Base-by-base conservation (phyloP, 768 basidiomycete species). In the Amanita rimosa region DNA sequence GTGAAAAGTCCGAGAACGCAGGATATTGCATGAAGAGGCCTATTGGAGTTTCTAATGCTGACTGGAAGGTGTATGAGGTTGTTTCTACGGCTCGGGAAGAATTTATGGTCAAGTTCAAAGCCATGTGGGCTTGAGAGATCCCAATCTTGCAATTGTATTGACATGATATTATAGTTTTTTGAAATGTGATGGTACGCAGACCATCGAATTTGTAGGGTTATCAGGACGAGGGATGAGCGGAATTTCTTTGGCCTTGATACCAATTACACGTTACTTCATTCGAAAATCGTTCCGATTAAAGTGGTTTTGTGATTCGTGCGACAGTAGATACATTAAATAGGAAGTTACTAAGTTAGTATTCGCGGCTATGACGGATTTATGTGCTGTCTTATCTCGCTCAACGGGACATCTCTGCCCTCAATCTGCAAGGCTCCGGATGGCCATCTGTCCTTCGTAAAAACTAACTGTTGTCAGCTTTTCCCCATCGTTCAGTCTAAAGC, bases 101-200 rank as follows among this genome's bases (percentile, higher is more conserved):
- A 53, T 83, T 85, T 48, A 62, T 74, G 7, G 70, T 63, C 49
- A 83, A 83, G 59, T 84, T 74, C 63, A 72, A 62, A 53, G 74
- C 69, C 6, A 83, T 81, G 65, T 82, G 81, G 81, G 81, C 81
- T 13, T 66, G 53, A 50, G 22, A 24, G 9, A 4, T 3, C 22
- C 3, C 0, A 1, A 11, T 6, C 5, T 39, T 8, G 38, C 4
- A 10, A 37, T 37, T 37, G 36, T 37, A 37, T 16, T 37, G 36
- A 37, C 17, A 16, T 7, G n/a, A 9, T 1, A 6, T 26, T 26
- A n/a, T n/a, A n/a, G n/a, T n/a, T n/a, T n/a, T n/a, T 26, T 6
- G 24, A 26, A 26, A 26, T 26, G 24, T 1, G 1, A 26, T 26
- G 24, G 24, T 26, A 6, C 7, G 26, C 8, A 27, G 26, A 27